These are phyloP conservation scores for Wickerhamiella domercqiae DNA, from an alignment of 805 yeast genomes.

Conservation along the genomic window DNA sequence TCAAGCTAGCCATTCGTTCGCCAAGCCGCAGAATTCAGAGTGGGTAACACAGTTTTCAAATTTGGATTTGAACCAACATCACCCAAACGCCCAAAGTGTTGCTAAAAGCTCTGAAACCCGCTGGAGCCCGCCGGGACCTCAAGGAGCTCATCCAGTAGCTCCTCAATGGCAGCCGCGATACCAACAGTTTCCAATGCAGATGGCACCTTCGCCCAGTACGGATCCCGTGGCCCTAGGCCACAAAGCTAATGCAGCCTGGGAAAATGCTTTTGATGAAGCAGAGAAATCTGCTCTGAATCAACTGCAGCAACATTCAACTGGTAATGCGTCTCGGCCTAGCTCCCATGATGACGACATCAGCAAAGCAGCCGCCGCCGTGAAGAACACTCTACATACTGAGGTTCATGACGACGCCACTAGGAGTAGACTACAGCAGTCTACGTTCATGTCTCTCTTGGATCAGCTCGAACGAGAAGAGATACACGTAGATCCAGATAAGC, in stretches of 20 bases:
- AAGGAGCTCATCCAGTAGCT: background rate
- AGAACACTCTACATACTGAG: constrained; percentile 7
- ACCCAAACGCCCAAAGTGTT: background rate
- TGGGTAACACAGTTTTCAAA: constrained; percentile 1
- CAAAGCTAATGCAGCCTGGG: background rate
- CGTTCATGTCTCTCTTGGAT: constrained; percentile 14
- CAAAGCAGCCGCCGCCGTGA: constrained; percentile 11
- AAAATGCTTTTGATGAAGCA: constrained; percentile 2
- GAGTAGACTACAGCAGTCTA: constrained; percentile 13
- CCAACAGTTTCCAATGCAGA: background rate
- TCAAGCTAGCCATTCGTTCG: too few species aligned
- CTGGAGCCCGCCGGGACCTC: background rate
- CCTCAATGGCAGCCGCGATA: background rate
- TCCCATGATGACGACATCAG: constrained; percentile 11
- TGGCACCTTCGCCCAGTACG: background rate
- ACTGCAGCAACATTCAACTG: background rate
- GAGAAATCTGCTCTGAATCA: constrained; percentile 3
- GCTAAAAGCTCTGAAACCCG: background rate
- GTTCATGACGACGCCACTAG: constrained; percentile 8
- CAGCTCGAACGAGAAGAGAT: constrained; percentile 9
- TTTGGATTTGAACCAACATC: background rate
- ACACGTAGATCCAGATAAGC: constrained; percentile 6
- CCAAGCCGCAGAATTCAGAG: constrained; percentile 1
- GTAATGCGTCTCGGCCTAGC: background rate
- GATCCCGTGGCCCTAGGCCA: too few species aligned